These are phyloP conservation scores for Ephemerocybe angulata DNA, from an alignment of 768 basidiomycete species.

Conservation along the genomic window DNA sequence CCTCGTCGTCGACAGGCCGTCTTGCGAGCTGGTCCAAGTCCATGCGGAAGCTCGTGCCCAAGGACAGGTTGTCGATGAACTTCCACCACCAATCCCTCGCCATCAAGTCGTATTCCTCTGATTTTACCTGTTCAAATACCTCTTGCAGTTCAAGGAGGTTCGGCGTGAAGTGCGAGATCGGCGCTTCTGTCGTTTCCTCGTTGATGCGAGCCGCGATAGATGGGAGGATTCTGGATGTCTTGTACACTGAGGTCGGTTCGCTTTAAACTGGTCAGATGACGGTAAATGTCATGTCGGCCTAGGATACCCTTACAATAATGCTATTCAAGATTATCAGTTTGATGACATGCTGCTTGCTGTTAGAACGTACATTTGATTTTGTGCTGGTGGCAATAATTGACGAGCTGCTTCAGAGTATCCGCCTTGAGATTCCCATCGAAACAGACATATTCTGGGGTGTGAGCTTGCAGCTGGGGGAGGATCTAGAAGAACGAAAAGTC, in stretches of 20 bases:
- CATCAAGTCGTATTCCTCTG: conserved; percentile 46
- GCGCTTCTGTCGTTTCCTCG: conserved; percentile 28
- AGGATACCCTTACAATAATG: conserved; percentile 62
- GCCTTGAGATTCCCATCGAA: conserved; percentile 75
- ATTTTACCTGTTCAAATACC: conserved; percentile 48
- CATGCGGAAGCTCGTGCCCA: conserved; percentile 64
- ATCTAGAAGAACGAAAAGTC: conserved; percentile 39
- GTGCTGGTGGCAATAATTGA: conserved; percentile 46
- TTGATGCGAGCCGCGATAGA: conserved; percentile 45
- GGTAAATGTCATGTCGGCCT: background rate
- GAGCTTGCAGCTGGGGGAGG: conserved; percentile 41
- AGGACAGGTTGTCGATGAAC: conserved; percentile 55
- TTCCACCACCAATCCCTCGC: conserved; percentile 62
- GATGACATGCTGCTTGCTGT: background rate
- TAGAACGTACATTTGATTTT: conserved; percentile 49
- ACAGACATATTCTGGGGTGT: conserved; percentile 57
- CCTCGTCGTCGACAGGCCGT: conserved; percentile 38
- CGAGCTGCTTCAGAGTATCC: conserved; percentile 45
- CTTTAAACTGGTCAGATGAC: conserved; percentile 32
- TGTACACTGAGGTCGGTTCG: conserved; percentile 91
- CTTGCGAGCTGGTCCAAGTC: conserved; percentile 62
- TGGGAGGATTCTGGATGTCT: conserved; percentile 67
- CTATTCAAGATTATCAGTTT: background rate
- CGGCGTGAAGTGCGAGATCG: conserved; percentile 75
- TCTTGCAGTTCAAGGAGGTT: conserved; percentile 76